Evolutionary conservation across 495 filamentous ascomycete genomes (phyloP).

Genomic region (Glarea lozoyensis): DNA sequence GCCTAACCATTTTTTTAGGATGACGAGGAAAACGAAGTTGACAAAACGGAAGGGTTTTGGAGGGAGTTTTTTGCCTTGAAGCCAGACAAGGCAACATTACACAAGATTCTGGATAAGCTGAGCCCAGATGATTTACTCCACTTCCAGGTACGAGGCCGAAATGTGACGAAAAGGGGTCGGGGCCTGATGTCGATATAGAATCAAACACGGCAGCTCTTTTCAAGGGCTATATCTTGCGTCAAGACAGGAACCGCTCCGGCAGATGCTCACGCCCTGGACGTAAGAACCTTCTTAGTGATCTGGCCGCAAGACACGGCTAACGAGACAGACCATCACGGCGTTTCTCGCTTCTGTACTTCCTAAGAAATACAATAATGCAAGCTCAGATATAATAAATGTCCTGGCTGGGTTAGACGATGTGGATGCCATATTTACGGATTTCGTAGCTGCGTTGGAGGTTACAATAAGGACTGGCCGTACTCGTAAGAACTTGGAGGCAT

Average conservation of each 20-base stretch:
- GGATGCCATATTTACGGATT: slow-evolving; percentile 77
- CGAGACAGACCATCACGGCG: slow-evolving; percentile 69
- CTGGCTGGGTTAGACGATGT: slow-evolving; percentile 82
- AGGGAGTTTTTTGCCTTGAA: slow-evolving; percentile 84
- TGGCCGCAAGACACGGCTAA: slow-evolving; percentile 2
- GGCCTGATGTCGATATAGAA: slow-evolving; percentile 30
- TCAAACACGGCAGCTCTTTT: slow-evolving; percentile 73
- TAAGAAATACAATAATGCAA: slow-evolving; percentile 93
- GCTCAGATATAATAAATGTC: slow-evolving; percentile 86
- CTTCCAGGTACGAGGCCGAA: slow-evolving; percentile 44
- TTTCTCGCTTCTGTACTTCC: slow-evolving; percentile 73
- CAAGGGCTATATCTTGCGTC: slow-evolving; percentile 59
- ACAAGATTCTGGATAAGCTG: slow-evolving; percentile 55
- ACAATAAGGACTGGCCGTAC: slow-evolving; percentile 71
- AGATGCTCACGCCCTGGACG: slow-evolving; percentile 81
- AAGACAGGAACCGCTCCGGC: slow-evolving; percentile 51
- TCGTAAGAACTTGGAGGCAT: slow-evolving; percentile 36
- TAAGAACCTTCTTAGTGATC: slow-evolving; percentile 39
- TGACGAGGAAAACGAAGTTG: slow-evolving; percentile 41
- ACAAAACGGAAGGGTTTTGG: slow-evolving; percentile 88
- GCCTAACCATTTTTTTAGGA: slow-evolving; percentile 28
- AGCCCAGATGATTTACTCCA: slow-evolving; percentile 66
- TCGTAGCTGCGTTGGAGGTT: slow-evolving; percentile 72
- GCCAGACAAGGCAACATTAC: slow-evolving; percentile 61
- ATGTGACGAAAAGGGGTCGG: neutral